Evolutionary conservation across 345 rosid genomes (phyloP).

Genomic region (Atalantia buxifolia): DNA sequence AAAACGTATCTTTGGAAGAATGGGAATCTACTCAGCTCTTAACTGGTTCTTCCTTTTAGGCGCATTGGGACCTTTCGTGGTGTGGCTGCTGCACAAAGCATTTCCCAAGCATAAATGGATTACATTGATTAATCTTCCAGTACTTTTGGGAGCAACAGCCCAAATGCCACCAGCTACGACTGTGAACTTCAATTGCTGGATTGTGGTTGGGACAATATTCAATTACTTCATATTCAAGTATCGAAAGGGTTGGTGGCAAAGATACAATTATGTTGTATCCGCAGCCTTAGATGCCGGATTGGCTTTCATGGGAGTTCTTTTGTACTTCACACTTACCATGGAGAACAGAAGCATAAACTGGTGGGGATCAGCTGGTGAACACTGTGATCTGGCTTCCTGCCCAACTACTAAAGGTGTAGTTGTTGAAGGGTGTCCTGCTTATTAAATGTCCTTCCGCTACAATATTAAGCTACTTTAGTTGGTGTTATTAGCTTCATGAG

Average conservation of each 20-base stretch:
- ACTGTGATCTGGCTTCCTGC: constrained; percentile 48
- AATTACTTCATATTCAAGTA: constrained; percentile 46
- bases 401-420: constrained; percentile 51
- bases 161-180: constrained; percentile 56
- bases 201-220: constrained; percentile 41
- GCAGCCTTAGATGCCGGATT: constrained; percentile 60
- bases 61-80: constrained; percentile 36
- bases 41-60: constrained; percentile 67
- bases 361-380: constrained; percentile 55
- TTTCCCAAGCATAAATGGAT: constrained; percentile 51
- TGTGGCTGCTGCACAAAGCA: constrained; percentile 46
- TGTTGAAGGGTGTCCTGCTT: constrained; percentile 48
- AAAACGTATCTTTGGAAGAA: constrained; percentile 40
- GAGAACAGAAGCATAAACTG: constrained; percentile 24
- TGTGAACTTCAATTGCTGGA: constrained; percentile 54
- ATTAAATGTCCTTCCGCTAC: constrained; percentile 7
- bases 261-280: constrained; percentile 57
- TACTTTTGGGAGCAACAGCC: constrained; percentile 48
- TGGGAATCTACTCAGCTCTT: constrained; percentile 45
- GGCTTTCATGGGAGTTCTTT: constrained; percentile 55
- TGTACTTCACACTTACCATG: constrained; percentile 48
- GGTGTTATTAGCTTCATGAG: not conserved
- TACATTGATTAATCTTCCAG: constrained; percentile 47
- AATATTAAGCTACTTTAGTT: not conserved
- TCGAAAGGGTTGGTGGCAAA: constrained; percentile 55